phyloP scores from a whole-genome alignment of 768 basidiomycete genomes.

The Leccinum pellstonianum region DNA sequence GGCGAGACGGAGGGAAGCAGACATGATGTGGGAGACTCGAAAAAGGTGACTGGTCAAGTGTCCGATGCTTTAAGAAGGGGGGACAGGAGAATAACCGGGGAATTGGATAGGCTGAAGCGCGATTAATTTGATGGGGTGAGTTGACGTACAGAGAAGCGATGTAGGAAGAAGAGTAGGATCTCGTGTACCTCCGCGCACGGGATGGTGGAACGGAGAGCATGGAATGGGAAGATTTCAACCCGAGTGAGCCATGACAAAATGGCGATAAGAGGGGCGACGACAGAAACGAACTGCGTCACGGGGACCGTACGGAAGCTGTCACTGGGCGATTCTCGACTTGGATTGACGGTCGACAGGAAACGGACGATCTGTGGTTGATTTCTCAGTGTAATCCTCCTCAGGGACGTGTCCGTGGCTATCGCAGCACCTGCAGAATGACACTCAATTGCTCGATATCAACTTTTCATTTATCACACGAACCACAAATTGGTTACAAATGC shows the following conservation, averaged over 20 bases:
- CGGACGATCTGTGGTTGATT: slow-evolving; percentile 17
- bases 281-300: slow-evolving; percentile 9
- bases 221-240: slow-evolving; percentile 17
- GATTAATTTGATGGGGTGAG: slow-evolving; percentile 32
- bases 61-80: slow-evolving; percentile 33
- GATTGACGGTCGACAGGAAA: slow-evolving; percentile 12
- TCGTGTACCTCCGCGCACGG: slow-evolving; percentile 23
- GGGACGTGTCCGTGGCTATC: slow-evolving; percentile 22
- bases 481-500: slow-evolving; percentile 17
- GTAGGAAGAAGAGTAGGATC: slow-evolving; percentile 23
- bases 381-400: slow-evolving; percentile 27
- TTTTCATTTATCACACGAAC: slow-evolving; percentile 30
- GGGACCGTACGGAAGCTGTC: not conserved
- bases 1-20: slow-evolving; percentile 23
- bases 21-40: slow-evolving; percentile 32
- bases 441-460: slow-evolving; percentile 15
- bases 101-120: slow-evolving; percentile 31
- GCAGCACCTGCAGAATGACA: slow-evolving; percentile 15
- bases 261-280: slow-evolving; percentile 14
- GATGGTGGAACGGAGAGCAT: slow-evolving; percentile 20
- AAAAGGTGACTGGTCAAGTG: slow-evolving; percentile 29
- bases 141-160: slow-evolving; percentile 39
- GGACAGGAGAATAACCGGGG: slow-evolving; percentile 31
- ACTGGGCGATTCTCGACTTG: slow-evolving; percentile 4
- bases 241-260: slow-evolving; percentile 15